Percentiles rank a stretch among this genome's conserved stretches.
Evolutionary conservation across 306 rosid species (phyloP).

Genomic region (Vigna mungo): DNA sequence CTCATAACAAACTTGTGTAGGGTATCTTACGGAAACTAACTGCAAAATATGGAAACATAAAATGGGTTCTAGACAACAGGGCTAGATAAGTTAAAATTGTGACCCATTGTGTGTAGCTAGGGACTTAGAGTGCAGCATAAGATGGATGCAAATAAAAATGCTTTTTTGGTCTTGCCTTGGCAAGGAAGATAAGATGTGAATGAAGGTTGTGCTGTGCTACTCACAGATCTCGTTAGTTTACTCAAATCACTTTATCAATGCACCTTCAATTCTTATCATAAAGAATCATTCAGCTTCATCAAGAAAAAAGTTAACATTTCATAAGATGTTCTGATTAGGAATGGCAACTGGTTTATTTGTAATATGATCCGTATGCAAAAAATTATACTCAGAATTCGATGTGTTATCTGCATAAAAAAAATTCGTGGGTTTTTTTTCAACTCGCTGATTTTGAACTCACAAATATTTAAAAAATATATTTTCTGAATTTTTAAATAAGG

Average conservation of each 20-base stretch:
- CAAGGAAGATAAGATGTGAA: neutral
- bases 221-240: neutral
- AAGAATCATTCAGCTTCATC: neutral
- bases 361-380: no score
- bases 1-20: conserved; percentile 8
- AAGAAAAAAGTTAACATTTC: neutral
- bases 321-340: neutral
- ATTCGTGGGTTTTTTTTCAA: no score
- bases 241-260: neutral
- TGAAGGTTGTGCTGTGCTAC: neutral
- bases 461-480: no score
- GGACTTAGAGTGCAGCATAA: neutral
- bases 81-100: neutral
- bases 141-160: conserved; percentile 5
- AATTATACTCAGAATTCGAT: no score
- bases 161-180: neutral
- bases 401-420: no score
- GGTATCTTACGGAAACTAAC: conserved; percentile 13
- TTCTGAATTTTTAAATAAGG: no score
- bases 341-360: no score
- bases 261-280: neutral
- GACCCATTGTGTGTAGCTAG: neutral
- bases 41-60: neutral
- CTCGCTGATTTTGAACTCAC: no score
- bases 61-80: neutral